These are phyloP conservation scores for Trematosphaeria pertusa DNA, from an alignment of 2,329 filamentous ascomycete species.

Conservation along the genomic window DNA sequence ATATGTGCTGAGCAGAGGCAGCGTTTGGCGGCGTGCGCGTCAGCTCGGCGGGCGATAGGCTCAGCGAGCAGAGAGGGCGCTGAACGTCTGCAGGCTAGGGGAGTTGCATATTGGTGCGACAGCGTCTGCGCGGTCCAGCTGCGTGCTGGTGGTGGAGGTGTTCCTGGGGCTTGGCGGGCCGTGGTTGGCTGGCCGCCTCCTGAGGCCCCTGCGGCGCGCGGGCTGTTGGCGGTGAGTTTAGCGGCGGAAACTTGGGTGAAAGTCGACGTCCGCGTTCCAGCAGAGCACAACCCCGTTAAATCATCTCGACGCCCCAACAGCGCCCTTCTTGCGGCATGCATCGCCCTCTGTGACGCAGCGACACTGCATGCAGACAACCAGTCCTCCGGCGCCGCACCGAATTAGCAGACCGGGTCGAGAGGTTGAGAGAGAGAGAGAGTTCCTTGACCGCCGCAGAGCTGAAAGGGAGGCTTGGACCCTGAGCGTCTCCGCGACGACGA, in stretches of 20 bases:
- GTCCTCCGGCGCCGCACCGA: conserved; percentile 6
- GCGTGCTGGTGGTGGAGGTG: conserved; percentile 9
- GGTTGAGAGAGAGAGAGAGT: too few species aligned
- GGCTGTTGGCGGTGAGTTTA: conserved; percentile 32
- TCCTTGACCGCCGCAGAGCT: conserved; percentile 25
- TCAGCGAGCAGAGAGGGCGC: conserved; percentile 6
- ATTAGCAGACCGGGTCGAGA: too few species aligned
- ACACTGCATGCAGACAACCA: conserved; percentile 27
- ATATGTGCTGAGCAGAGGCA: conserved; percentile 10
- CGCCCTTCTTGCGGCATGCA: conserved; percentile 28
- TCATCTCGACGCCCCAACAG: conserved; percentile 5
- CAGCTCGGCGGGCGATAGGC: conserved; percentile 9
- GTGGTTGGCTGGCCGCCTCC: conserved; percentile 22
- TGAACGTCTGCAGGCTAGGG: not conserved
- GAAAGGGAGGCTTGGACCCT: conserved; percentile 38
- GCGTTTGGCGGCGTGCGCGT: too few species aligned
- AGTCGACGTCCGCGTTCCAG: conserved; percentile 24
- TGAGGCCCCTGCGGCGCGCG: conserved; percentile 16
- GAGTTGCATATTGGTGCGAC: conserved; percentile 18
- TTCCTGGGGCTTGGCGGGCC: conserved; percentile 9
- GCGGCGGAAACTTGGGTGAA: conserved; percentile 22
- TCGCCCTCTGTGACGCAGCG: conserved; percentile 38
- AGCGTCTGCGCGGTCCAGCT: conserved; percentile 20
- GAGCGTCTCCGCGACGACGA: conserved; percentile 26
- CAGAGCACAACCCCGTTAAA: conserved; percentile 8